Base-by-base conservation (phyloP, 331 rosid species). In the Arachis monticola region DNA sequence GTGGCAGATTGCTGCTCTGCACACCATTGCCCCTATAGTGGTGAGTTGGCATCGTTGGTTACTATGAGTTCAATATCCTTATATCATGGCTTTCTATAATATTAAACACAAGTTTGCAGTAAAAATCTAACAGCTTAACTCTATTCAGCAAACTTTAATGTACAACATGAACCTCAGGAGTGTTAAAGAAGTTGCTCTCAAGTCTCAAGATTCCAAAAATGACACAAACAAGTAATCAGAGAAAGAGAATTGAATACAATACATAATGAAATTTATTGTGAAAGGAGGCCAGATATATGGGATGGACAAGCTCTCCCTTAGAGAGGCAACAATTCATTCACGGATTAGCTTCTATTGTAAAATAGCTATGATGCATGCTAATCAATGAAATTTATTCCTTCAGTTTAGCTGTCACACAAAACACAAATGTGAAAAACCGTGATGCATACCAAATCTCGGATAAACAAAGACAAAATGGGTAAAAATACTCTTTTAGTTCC, bases 161-260 rank as follows among this genome's bases (percentile, higher is more conserved):
- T 5, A 55, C 35, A 72, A 1, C 27, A 52, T 56, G n/a, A 72
- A 62, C 62, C 44, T 52, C 51, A 40, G 8, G n/a, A 58, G 63
- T 7, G 48, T 64, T 60, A 10, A 14, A 13, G 63, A 53, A 47
- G 10, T 45, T 53, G 48, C 59, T 55, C 30, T 11, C 40, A 70
- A 42, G 55, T 55, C 30, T 11, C 40, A 70, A 42, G 55, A 7
- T 2, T 27, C 72, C 60, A 7, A 7, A n/a, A 42, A 59, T 30
- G 51, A 55, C 8, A 8, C 60, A 64, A 69, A 35, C 73, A 44
- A 56, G 7, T 0, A 17, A 41, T 41, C n/a, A 63, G 40, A 64
- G 57, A 22, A 76, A 63, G 40, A 64, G 57, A 22, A 76, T 1
- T 71, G 41, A 71, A 57, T 31, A 46, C 17, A 40, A 6, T 12